phyloP scores from a whole-genome alignment of 2,329 filamentous ascomycete species.

The Epicoccum sorghinum region DNA sequence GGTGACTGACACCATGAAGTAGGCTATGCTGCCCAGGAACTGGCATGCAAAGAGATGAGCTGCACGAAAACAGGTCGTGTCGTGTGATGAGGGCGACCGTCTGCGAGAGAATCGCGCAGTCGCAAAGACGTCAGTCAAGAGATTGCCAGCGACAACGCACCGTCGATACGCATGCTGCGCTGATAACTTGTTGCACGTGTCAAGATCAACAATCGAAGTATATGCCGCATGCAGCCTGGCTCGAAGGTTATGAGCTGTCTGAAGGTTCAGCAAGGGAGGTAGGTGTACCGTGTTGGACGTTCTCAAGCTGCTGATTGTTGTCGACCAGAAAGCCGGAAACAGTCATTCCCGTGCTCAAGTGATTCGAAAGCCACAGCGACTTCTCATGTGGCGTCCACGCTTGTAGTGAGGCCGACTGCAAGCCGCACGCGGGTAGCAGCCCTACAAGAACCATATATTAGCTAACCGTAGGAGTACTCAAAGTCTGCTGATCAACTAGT shows the following conservation, averaged over 20 bases:
- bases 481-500: too few relatives aligned
- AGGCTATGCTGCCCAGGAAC: slow-evolving; percentile 1
- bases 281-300: not conserved
- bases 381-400: too few relatives aligned
- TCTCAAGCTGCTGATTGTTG: not conserved
- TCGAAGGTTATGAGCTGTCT: too few relatives aligned
- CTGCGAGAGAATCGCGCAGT: not conserved
- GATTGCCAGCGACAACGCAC: not conserved
- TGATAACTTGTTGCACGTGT: too few relatives aligned
- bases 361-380: too few relatives aligned
- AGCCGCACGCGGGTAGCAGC: too few relatives aligned
- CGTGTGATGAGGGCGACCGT: not conserved
- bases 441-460: too few relatives aligned
- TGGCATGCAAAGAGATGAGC: slow-evolving; percentile 2
- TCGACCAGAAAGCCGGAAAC: not conserved
- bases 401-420: too few relatives aligned
- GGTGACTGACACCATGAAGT: not conserved
- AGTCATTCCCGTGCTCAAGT: too few relatives aligned
- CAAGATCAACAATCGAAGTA: not conserved
- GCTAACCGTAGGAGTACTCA: too few relatives aligned
- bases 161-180: not conserved
- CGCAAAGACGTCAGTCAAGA: slow-evolving; percentile 1
- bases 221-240: too few relatives aligned
- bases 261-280: too few relatives aligned
- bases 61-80: slow-evolving; percentile 6